Conservation (phyloP, 345 rosid genomes). For the Gossypium sturtianum region DNA sequence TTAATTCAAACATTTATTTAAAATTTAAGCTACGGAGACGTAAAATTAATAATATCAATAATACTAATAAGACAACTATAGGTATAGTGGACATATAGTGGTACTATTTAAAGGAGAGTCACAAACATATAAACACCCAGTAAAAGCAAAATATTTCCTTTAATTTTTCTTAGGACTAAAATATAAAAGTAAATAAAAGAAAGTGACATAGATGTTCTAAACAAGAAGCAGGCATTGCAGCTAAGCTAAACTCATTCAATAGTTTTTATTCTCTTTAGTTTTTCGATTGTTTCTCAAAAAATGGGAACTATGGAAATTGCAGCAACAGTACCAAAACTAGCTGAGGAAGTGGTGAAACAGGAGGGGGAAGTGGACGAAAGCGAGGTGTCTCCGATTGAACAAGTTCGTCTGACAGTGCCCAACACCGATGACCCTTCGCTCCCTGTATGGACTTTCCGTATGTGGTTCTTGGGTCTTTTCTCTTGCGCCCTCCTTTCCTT, state of each 20-base stretch:
- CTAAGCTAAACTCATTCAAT: background rate
- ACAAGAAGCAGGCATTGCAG: background rate
- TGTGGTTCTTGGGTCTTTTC: slow-evolving; percentile 51
- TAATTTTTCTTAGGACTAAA: background rate
- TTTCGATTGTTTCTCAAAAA: background rate
- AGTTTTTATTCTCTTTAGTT: background rate
- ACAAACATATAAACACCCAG: background rate
- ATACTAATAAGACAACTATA: background rate
- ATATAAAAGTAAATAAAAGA: background rate
- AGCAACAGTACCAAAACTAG: background rate
- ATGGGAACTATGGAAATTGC: slow-evolving; percentile 22
- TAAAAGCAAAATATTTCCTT: background rate
- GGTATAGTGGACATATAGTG: too few relatives aligned
- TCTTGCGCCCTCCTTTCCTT: slow-evolving; percentile 55
- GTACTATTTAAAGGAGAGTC: background rate
- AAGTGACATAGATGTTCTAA: background rate
- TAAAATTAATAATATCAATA: too few relatives aligned
- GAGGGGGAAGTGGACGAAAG: slow-evolving; percentile 16
- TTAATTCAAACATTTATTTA: too few relatives aligned
- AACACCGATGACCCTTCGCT: slow-evolving; percentile 48
- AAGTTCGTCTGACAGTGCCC: slow-evolving; percentile 55
- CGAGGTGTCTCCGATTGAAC: slow-evolving; percentile 45
- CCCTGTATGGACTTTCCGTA: slow-evolving; percentile 61
- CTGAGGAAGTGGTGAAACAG: background rate
- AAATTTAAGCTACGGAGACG: too few relatives aligned